Evolutionary conservation across 2,329 filamentous ascomycete species (phyloP).

Genomic region (Ceratocystis eucalypticola): DNA sequence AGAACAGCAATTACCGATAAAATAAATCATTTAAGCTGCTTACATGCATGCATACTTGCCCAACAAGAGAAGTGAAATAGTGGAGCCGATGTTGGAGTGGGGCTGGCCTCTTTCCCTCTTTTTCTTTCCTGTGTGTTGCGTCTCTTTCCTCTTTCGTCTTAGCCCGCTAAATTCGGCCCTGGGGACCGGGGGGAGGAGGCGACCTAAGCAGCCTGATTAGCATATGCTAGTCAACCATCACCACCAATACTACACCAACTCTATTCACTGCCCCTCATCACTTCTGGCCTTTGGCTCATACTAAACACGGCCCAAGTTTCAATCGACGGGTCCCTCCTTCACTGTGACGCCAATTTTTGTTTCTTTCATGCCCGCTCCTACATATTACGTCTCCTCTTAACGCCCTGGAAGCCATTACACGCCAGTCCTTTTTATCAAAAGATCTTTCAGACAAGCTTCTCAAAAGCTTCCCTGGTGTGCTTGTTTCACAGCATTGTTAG

Average conservation of each 20-base stretch:
- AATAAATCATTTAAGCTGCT: not conserved
- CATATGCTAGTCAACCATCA: not conserved
- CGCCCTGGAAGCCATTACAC: no score
- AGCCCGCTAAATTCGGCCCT: not conserved
- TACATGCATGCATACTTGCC: not conserved
- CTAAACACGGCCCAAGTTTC: not conserved
- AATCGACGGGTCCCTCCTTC: not conserved
- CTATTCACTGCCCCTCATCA: not conserved
- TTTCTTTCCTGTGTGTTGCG: not conserved
- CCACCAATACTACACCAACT: not conserved
- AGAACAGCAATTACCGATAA: not conserved
- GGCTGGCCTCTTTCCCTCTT: not conserved
- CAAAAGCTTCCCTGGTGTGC: not conserved
- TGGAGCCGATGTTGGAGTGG: not conserved
- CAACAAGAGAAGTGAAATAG: not conserved
- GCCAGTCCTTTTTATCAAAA: no score
- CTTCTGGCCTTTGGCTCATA: not conserved
- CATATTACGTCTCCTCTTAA: no score
- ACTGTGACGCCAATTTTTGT: not conserved
- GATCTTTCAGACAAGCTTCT: no score
- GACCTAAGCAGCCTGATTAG: not conserved
- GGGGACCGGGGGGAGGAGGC: not conserved
- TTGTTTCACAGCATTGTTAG: not conserved
- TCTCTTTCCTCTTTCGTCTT: conserved; percentile 4
- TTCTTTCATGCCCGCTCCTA: not conserved